Evolutionary conservation across 2,329 filamentous ascomycete genomes (phyloP), one percentile per base, ranked within the genome.

Genomic region (Talaromyces atroroseus): DNA sequence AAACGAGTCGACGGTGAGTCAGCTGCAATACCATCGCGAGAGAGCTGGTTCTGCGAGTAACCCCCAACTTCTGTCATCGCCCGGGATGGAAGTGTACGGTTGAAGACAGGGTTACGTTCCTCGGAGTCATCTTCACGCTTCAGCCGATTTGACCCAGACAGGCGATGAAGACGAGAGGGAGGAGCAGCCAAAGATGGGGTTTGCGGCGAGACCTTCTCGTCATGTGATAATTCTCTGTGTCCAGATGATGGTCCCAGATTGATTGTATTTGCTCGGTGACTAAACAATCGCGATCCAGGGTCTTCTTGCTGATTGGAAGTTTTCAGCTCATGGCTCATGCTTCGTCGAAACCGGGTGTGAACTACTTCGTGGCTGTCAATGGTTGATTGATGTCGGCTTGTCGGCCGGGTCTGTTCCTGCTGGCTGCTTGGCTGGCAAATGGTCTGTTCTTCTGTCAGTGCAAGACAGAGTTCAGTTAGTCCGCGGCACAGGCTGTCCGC

Each of bases 401-500:
- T 69, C 50, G 64, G 65, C 47, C 66, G 69, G 48, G 64, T 61
- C 49, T 50, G 54, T 29, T 54, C 46, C 24, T 50, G 47, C 42
- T 48, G 52, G 12, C 24, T 46, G 49, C 65, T 64, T 44, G 56
- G 54, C 50, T 61, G 63, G 23, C 20, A 21, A 18, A 54, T 65
- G 49, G 70, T 54, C 26, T 70, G 66, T 42, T 84, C 82, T 60
- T 89, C 88, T 29, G 86, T 85, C 54, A 99, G 76, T 0, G 91
- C 89, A 56, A 99, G 82, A 68, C 90, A 96, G 6, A 99, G 79
- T 71, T 99, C 94, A 0, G 92, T 97, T 62, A 99, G 76, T 66
- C 89, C 94, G 54, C 92, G 87, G 70, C 94, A 97, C 68, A 99
- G 85, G 66, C 88, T 91, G 68, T 99, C 92, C 26, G 90, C 90